Percentiles rank a stretch among this genome's conserved stretches.
phyloP scores from a whole-genome alignment of 495 filamentous ascomycete species.

The Amphirosellinia nigrospora region DNA sequence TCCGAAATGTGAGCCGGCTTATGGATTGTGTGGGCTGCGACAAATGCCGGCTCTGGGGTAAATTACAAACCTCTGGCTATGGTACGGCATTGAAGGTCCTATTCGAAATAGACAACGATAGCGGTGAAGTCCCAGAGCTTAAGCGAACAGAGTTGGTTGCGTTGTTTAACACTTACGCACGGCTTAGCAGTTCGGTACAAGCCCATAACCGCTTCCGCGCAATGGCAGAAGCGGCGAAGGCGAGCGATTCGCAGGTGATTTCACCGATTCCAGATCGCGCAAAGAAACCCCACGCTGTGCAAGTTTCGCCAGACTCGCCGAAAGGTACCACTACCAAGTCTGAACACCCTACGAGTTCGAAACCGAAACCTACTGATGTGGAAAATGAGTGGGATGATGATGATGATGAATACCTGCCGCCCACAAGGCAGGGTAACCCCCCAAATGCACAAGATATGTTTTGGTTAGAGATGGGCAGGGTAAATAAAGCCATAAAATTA shows the following conservation, averaged over 20 bases:
- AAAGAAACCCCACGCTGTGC: conserved; percentile 51
- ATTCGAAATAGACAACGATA: conserved; percentile 89
- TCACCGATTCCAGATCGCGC: conserved; percentile 49
- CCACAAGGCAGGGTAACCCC: conserved; percentile 33
- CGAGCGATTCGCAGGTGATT: conserved; percentile 55
- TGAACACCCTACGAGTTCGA: conserved; percentile 23
- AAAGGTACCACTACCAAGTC: conserved; percentile 26
- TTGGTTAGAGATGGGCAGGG: conserved; percentile 63
- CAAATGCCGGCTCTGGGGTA: conserved; percentile 98
- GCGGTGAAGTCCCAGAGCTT: conserved; percentile 71
- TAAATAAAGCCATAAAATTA: conserved; percentile 66
- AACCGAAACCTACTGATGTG: conserved; percentile 19
- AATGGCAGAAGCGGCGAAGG: conserved; percentile 70
- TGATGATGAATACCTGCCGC: conserved; percentile 52
- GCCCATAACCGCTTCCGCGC: conserved; percentile 75
- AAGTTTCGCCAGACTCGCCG: conserved; percentile 38
- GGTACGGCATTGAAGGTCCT: conserved; percentile 94
- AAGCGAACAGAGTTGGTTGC: conserved; percentile 92
- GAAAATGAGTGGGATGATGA: conserved; percentile 42
- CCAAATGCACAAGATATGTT: conserved; percentile 63
- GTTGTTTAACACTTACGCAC: conserved; percentile 89
- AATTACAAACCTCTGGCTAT: conserved; percentile 94
- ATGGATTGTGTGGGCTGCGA: conserved; percentile 99
- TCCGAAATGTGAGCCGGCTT: conserved; percentile 91
- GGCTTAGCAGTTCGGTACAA: conserved; percentile 77